Conservation (phyloP, 768 basidiomycete species). For the Suillus lakei region DNA sequence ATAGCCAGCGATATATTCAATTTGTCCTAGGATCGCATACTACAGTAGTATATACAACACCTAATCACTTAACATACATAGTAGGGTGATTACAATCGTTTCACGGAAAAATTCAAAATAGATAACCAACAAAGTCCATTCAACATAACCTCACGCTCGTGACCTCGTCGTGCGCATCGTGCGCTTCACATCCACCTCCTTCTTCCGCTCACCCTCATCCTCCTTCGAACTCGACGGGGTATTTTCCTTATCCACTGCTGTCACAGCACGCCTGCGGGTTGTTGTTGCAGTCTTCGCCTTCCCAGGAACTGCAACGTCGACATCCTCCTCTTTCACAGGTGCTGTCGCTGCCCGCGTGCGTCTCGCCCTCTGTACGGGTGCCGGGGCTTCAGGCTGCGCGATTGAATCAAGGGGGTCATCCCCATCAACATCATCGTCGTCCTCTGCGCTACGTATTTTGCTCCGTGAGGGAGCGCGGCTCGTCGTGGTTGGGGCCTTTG, state of each 20-base stretch:
- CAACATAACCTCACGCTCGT: constrained; percentile 2
- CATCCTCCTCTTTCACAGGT: constrained; percentile 15
- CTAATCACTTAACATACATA: not conserved
- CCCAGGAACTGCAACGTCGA: constrained; percentile 2
- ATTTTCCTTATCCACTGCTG: constrained; percentile 16
- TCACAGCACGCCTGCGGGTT: constrained; percentile 12
- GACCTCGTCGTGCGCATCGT: constrained; percentile 10
- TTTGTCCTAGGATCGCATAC: not conserved
- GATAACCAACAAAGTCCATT: not conserved
- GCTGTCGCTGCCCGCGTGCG: constrained; percentile 6
- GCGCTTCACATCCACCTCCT: constrained; percentile 13
- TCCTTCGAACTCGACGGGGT: constrained; percentile 19
- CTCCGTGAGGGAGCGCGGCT: constrained; percentile 3
- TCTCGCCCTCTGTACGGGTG: constrained; percentile 5
- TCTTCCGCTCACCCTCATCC: constrained; percentile 9
- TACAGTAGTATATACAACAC: not conserved
- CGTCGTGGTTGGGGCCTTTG: constrained; percentile 8
- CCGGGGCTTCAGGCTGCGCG: constrained; percentile 9
- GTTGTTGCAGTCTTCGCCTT: not conserved
- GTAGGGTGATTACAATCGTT: constrained; percentile 1
- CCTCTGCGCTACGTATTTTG: not conserved
- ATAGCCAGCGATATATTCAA: not conserved
- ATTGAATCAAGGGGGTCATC: constrained; percentile 17
- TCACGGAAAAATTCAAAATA: not conserved
- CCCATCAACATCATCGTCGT: constrained; percentile 10